These are phyloP conservation scores for Claviceps cyperi DNA, from an alignment of 2,329 filamentous ascomycete species.

Conservation along the genomic window DNA sequence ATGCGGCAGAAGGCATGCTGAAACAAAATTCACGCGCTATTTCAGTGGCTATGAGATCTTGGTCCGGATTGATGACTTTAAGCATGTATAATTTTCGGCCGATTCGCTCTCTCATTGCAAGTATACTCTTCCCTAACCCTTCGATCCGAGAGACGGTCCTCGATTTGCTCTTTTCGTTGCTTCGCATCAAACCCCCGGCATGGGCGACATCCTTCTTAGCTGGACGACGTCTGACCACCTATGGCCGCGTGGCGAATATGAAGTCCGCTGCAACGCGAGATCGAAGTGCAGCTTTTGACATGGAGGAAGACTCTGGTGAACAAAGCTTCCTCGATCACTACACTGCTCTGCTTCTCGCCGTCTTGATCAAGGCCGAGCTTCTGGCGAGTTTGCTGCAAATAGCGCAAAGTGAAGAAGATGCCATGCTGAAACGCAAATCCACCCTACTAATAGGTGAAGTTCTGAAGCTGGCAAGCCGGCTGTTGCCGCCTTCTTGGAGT, in stretches of 20 bases:
- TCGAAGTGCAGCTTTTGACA: conserved; percentile 34
- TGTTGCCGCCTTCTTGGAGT: conserved; percentile 72
- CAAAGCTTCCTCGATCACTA: conserved; percentile 91
- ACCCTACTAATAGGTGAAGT: conserved; percentile 85
- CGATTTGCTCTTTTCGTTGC: conserved; percentile 64
- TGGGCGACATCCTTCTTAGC: conserved; percentile 96
- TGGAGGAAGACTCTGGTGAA: conserved; percentile 53
- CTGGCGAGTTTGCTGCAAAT: conserved; percentile 47
- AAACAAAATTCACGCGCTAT: conserved; percentile 90
- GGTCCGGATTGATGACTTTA: conserved; percentile 80
- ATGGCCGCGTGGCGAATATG: conserved; percentile 81
- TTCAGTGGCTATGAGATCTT: conserved; percentile 77
- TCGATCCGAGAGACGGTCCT: conserved; percentile 61
- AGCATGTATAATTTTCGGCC: conserved; percentile 80
- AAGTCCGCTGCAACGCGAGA: conserved; percentile 43
- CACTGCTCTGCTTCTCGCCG: conserved; percentile 71
- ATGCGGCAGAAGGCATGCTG: conserved; percentile 41
- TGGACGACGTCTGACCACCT: conserved; percentile 82
- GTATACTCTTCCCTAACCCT: conserved; percentile 42
- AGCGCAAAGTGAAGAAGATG: conserved; percentile 52
- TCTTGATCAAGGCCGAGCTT: conserved; percentile 71
- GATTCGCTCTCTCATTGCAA: conserved; percentile 62
- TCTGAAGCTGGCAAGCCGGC: conserved; percentile 72
- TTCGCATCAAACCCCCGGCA: conserved; percentile 78
- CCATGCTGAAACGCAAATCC: conserved; percentile 68